phyloP scores from a whole-genome alignment of 2,329 filamentous ascomycete genomes.

The Macrophomina tecta region DNA sequence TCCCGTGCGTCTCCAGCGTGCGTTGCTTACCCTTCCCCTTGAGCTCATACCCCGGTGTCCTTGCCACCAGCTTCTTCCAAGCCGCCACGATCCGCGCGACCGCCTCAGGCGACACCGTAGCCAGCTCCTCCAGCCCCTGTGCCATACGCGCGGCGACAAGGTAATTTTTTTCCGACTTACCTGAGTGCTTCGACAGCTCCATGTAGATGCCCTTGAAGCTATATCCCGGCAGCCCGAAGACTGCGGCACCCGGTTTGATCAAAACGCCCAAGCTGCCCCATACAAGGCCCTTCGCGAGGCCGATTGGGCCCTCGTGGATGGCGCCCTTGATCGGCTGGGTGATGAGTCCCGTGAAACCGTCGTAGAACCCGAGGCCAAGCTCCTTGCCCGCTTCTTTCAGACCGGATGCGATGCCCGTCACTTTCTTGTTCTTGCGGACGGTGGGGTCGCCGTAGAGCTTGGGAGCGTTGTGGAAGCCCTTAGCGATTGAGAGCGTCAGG shows the following conservation, averaged over 20 bases:
- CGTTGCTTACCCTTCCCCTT: not conserved
- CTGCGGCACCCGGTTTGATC: constrained; percentile 34
- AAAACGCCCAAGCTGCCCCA: constrained; percentile 36
- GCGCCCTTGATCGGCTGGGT: constrained; percentile 32
- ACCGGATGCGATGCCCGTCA: constrained; percentile 34
- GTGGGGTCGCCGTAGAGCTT: not conserved
- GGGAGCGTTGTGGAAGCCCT: constrained; percentile 5
- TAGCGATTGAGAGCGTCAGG: not conserved
- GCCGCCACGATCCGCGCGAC: not conserved
- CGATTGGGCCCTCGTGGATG: constrained; percentile 33
- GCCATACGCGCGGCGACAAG: constrained; percentile 31
- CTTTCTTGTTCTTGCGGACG: constrained; percentile 29
- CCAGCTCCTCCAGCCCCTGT: constrained; percentile 33
- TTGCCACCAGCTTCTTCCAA: not conserved
- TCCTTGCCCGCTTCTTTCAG: constrained; percentile 33
- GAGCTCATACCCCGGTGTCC: not conserved
- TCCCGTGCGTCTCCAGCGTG: not conserved
- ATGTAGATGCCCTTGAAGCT: constrained; percentile 33
- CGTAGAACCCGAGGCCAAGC: constrained; percentile 35
- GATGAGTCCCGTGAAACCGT: constrained; percentile 35
- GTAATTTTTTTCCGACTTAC: constrained; percentile 30
- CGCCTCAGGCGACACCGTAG: no score
- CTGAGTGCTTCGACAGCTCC: constrained; percentile 32
- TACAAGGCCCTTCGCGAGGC: constrained; percentile 36
- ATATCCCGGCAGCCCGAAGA: constrained; percentile 32